These are phyloP conservation scores for Solanum bulbocastanum DNA, from an alignment of 257 asterid species.

Conservation along the genomic window DNA sequence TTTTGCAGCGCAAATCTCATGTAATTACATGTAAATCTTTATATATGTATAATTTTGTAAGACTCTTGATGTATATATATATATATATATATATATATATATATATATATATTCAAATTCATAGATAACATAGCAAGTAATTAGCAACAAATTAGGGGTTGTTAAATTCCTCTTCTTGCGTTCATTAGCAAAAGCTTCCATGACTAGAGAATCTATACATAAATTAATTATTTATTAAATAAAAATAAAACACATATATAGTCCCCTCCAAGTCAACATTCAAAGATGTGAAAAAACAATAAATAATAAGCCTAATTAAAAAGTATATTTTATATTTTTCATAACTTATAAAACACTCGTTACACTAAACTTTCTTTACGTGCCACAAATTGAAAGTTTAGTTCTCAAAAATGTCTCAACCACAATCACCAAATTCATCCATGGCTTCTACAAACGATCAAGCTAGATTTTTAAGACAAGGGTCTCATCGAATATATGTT, in stretches of 20 bases:
- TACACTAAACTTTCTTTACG: not conserved
- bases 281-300: constrained; percentile 7
- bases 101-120: not conserved
- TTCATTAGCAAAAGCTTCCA: not conserved
- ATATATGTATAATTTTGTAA: not conserved
- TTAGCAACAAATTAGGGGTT: not conserved
- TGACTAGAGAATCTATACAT: not conserved
- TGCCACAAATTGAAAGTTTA: not conserved
- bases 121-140: not conserved
- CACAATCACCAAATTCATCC: not conserved
- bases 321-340: not conserved
- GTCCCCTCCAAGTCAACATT: constrained; percentile 5
- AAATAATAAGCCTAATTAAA: not conserved
- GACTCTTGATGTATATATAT: not conserved
- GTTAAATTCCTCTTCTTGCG: not conserved
- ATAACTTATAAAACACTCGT: not conserved
- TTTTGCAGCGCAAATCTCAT: no score
- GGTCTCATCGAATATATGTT: not conserved
- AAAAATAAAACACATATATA: not conserved
- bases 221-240: not conserved
- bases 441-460: constrained; percentile 12
- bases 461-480: constrained; percentile 23
- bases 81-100: not conserved
- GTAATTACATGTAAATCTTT: not conserved
- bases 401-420: not conserved